Percentiles rank a stretch among this genome's conserved stretches.
Conservation (phyloP, 176 grass and related monocot genomes). For the Aegilops bicornis region DNA sequence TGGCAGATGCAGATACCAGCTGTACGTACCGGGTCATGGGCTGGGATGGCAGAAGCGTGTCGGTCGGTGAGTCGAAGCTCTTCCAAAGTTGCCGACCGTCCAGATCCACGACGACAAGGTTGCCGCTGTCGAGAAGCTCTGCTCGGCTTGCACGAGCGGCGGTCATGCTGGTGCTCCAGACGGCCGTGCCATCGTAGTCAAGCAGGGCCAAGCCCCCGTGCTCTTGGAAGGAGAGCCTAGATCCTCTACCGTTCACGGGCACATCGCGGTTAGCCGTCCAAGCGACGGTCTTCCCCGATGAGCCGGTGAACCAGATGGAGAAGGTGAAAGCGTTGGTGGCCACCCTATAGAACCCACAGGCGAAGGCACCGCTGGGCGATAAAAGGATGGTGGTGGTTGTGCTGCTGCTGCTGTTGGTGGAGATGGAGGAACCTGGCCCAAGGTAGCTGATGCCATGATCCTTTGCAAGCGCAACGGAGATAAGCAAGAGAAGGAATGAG, state of each 20-base stretch:
- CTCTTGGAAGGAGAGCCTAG: slow-evolving; percentile 18
- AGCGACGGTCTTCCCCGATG: slow-evolving; percentile 4
- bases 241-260: slow-evolving; percentile 56
- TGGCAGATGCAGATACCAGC: slow-evolving; percentile 35
- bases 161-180: slow-evolving; percentile 47
- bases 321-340: slow-evolving; percentile 58
- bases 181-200: slow-evolving; percentile 30
- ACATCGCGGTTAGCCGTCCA: slow-evolving; percentile 65
- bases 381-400: slow-evolving; percentile 16
- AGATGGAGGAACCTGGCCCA: background rate
- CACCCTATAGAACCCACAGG: slow-evolving; percentile 65
- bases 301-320: slow-evolving; percentile 47
- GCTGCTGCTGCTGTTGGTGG: background rate
- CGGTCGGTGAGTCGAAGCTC: slow-evolving; percentile 51
- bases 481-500: background rate
- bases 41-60: slow-evolving; percentile 48
- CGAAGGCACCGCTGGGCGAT: slow-evolving; percentile 37
- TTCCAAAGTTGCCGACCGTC: background rate
- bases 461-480: background rate
- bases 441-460: slow-evolving; percentile 8
- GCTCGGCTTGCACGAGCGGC: background rate
- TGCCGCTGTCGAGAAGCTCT: slow-evolving; percentile 31
- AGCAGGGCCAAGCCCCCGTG: slow-evolving; percentile 8
- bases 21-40: slow-evolving; percentile 34
- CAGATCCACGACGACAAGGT: slow-evolving; percentile 40